A percentile compares a stretch with the other conserved stretches of the same genome.
Conservation (phyloP, 768 basidiomycete species). For the Xerocomus brunneocitrinus region DNA sequence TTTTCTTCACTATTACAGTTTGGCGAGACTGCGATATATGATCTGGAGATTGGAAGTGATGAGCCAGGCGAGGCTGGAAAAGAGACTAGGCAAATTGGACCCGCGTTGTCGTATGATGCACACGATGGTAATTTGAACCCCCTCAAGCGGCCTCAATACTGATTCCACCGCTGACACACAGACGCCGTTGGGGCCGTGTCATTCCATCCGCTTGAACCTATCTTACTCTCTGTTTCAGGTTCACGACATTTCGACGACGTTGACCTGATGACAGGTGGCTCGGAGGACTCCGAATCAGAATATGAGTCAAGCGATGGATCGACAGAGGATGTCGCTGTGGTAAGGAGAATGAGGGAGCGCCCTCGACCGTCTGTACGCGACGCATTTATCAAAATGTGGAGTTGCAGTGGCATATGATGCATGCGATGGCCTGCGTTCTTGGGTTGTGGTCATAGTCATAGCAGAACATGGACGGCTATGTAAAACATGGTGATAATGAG, state of each 20-base stretch:
- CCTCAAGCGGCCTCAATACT: not conserved
- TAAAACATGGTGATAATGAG: slow-evolving; percentile 12
- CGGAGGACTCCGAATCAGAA: slow-evolving; percentile 13
- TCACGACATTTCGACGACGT: slow-evolving; percentile 60
- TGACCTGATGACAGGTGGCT: not conserved
- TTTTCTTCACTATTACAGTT: slow-evolving; percentile 33
- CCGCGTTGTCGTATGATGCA: slow-evolving; percentile 42
- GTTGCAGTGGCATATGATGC: slow-evolving; percentile 2
- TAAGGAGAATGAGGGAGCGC: slow-evolving; percentile 8
- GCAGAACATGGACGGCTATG: slow-evolving; percentile 17
- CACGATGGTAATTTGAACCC: slow-evolving; percentile 46
- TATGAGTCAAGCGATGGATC: slow-evolving; percentile 12
- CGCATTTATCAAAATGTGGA: slow-evolving; percentile 28
- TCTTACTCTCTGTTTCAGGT: slow-evolving; percentile 65
- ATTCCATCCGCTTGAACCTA: slow-evolving; percentile 63
- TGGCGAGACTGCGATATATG: slow-evolving; percentile 59
- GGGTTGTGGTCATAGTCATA: slow-evolving; percentile 17
- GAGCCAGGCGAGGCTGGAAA: not conserved
- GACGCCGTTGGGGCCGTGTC: slow-evolving; percentile 71
- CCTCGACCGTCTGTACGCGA: slow-evolving; percentile 21
- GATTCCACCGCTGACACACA: slow-evolving; percentile 24
- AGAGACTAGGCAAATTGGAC: slow-evolving; percentile 16
- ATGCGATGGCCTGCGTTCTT: not conserved
- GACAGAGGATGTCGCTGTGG: not conserved
- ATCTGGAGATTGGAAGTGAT: slow-evolving; percentile 31